These are phyloP conservation scores for Rhodotorula graminis DNA, from an alignment of 768 basidiomycete species.

Conservation along the genomic window DNA sequence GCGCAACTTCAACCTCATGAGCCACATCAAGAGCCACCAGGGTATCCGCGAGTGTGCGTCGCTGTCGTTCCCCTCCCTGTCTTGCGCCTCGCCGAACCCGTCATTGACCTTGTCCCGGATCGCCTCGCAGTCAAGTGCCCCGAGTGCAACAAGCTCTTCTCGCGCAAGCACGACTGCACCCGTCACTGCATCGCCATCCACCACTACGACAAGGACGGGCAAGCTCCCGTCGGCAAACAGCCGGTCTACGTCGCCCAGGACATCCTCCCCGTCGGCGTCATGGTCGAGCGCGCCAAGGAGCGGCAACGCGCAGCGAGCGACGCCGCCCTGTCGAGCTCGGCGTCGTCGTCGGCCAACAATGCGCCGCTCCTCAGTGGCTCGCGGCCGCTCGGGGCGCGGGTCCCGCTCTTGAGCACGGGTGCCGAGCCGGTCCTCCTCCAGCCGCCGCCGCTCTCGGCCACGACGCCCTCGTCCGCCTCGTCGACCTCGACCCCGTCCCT, in stretches of 20 bases:
- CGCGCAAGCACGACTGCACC: constrained; percentile 34
- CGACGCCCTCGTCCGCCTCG: not conserved
- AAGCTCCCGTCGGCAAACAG: not conserved
- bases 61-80: too few relatives aligned
- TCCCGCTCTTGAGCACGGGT: not conserved
- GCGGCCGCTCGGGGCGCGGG: not conserved
- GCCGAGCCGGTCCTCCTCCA: not conserved
- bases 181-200: constrained; percentile 36
- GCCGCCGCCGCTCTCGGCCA: not conserved
- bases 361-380: not conserved
- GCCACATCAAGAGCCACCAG: constrained; percentile 37
- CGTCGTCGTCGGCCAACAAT: too few relatives aligned
- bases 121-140: constrained; percentile 32
- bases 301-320: not conserved
- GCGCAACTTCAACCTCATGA: constrained; percentile 36
- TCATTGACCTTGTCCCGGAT: not conserved
- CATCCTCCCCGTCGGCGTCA: not conserved
- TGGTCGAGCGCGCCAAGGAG: not conserved
- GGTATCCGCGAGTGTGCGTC: constrained; percentile 37
- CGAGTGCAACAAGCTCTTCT: constrained; percentile 37
- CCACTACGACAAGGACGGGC: constrained; percentile 5
- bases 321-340: not conserved
- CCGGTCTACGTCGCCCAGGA: constrained; percentile 1
- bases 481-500: not conserved
- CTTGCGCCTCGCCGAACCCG: too few relatives aligned